These are phyloP conservation scores for Apiospora koreana DNA, from an alignment of 2,329 filamentous ascomycete species.

Conservation along the genomic window DNA sequence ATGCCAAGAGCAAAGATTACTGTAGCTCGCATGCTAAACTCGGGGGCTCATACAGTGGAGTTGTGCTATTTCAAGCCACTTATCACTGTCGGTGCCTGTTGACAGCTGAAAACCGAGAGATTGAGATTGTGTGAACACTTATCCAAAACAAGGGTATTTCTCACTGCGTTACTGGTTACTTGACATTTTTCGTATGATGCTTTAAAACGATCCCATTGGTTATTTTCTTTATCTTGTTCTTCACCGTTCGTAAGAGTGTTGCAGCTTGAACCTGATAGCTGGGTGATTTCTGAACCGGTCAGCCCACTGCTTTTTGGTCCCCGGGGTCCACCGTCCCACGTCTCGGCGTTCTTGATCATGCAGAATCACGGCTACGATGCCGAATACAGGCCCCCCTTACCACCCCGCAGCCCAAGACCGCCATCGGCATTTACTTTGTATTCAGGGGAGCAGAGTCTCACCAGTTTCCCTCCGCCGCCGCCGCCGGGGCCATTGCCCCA, in stretches of 20 bases:
- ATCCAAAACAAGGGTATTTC: neutral
- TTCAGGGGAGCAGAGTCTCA: neutral
- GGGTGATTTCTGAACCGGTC: neutral
- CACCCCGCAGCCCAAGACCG: neutral
- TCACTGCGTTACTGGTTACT: neutral
- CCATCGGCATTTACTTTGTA: neutral
- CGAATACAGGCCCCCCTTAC: neutral
- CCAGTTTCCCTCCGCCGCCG: neutral
- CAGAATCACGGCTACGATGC: neutral
- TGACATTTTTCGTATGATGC: neutral
- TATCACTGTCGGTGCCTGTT: neutral
- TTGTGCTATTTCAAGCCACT: neutral
- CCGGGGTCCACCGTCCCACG: neutral
- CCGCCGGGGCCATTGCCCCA: neutral
- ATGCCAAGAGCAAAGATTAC: neutral
- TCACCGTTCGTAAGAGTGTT: neutral
- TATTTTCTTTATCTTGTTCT: no score
- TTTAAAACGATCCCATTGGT: neutral
- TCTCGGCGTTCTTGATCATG: neutral
- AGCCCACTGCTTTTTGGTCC: neutral
- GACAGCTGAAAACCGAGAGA: neutral
- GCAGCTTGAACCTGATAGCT: neutral
- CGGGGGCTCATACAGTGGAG: neutral
- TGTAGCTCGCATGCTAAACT: neutral
- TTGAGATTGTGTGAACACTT: neutral